A percentile compares a stretch with the other conserved stretches of the same genome.
Conservation (phyloP, 306 rosid genomes). For the Cucurbita maxima region DNA sequence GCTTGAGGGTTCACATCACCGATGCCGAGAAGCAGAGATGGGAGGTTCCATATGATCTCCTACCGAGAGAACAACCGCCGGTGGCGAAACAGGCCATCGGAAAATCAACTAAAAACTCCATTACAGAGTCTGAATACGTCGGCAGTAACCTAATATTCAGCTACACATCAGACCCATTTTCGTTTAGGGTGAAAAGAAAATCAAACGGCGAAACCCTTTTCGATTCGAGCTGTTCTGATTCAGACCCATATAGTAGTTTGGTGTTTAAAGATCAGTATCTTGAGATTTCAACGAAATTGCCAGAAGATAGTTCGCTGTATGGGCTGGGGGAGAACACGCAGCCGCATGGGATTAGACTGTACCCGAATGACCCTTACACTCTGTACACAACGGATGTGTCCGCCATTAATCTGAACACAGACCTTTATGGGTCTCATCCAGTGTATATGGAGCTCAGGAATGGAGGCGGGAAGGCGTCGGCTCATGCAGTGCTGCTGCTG, state of each 20-base stretch:
- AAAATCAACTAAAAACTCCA: constrained; percentile 21
- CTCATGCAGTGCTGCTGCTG: constrained; percentile 76
- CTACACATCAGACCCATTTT: constrained; percentile 65
- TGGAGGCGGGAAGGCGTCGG: constrained; percentile 39
- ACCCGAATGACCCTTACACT: constrained; percentile 78
- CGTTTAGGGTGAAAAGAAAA: constrained; percentile 55
- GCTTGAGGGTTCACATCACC: constrained; percentile 79
- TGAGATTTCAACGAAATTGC: constrained; percentile 73
- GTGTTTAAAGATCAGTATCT: constrained; percentile 94
- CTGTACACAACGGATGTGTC: constrained; percentile 66
- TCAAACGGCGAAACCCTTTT: constrained; percentile 64
- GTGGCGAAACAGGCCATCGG: constrained; percentile 25
- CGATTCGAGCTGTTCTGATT: constrained; percentile 31
- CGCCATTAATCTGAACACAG: constrained; percentile 77
- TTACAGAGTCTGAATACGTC: constrained; percentile 40
- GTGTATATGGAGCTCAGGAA: constrained; percentile 86
- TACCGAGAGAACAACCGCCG: constrained; percentile 70
- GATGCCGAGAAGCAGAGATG: constrained; percentile 70
- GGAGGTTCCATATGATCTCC: constrained; percentile 82
- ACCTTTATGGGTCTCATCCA: constrained; percentile 86
- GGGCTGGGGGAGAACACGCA: constrained; percentile 91
- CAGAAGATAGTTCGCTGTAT: constrained; percentile 62
- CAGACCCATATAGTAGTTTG: constrained; percentile 45
- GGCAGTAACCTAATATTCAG: constrained; percentile 54
- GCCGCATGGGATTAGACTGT: constrained; percentile 77